Evolutionary conservation across 2,329 filamentous ascomycete species (phyloP), one percentile per base, ranked within the genome.

Genomic region (Curvularia spicifera): DNA sequence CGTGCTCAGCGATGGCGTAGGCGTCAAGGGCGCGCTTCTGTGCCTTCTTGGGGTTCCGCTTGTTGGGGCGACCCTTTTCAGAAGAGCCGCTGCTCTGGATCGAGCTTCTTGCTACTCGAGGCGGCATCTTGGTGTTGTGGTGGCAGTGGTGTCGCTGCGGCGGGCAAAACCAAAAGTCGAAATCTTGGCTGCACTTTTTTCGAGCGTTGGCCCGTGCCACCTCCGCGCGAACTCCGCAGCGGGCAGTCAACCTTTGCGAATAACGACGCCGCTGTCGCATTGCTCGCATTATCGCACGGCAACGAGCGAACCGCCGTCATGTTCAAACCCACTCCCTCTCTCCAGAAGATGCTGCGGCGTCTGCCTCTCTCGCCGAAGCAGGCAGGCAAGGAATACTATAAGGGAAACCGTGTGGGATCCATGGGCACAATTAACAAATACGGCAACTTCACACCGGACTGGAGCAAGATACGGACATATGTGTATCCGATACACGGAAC

Each of bases 361-460:
- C 82, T 93, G 58, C 84, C 85, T 52, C 86, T 99, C 72, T 97
- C 91, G 12, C 96, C 94, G 67, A 99, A 99, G 81, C 89, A 95
- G 79, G 89, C 94, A 76, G 91, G 90, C 77, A 91, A 92, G 75
- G 94, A 93, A 68, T 99, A 89, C 86, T 99, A 99, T 87, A 98
- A 98, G 84, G 95, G 95, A 75, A 97, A 90, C 71, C 85, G 93
- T 46, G 89, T 92, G 0, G 95, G 95, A 1, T 87, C 90, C 42
- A 93, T 96, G 87, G 95, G 95, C 77, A 80, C 83, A 13, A 91
- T 96, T 80, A 93, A 91, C 53, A 90, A 91, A 76, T 86, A 87
- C 75, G 95, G 94, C 78, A 89, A 89, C 50, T 99, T 95, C 78
- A 77, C 87, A 46, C 88, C 98, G 66, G 90, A 98, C 66, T 96